These are phyloP conservation scores for Thuja plicata DNA, from an alignment of 83 land plant genomes.

Conservation along the genomic window DNA sequence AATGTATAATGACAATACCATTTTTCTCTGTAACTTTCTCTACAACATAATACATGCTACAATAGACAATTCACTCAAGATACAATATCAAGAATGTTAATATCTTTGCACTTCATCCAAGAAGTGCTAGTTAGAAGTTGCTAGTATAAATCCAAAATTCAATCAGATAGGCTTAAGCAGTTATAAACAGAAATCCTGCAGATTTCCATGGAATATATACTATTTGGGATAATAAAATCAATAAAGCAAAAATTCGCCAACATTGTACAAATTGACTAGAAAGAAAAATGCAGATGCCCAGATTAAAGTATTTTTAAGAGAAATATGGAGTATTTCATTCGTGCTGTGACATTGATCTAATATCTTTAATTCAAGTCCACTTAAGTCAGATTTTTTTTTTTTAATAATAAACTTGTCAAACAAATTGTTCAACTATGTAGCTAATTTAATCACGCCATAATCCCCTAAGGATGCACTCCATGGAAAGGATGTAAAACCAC, in stretches of 20 bases:
- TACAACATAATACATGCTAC: background rate
- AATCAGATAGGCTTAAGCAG: background rate
- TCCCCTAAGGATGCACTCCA: background rate
- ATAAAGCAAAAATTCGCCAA: background rate
- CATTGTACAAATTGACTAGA: background rate
- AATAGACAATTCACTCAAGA: background rate
- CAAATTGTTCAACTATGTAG: background rate
- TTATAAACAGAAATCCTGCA: background rate
- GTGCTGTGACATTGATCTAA: background rate
- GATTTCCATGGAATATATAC: background rate
- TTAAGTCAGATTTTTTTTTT: background rate
- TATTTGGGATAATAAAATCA: background rate
- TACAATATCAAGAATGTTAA: background rate
- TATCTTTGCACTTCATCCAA: background rate
- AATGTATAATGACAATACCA: background rate
- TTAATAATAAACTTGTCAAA: too few species aligned
- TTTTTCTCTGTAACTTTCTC: background rate
- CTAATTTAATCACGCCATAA: background rate
- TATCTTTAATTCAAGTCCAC: background rate
- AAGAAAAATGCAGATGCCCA: background rate
- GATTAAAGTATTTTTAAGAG: background rate
- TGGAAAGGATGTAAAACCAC: background rate
- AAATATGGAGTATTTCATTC: background rate
- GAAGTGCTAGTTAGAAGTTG: background rate
- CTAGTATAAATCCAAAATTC: background rate